A percentile compares a stretch with the other conserved stretches of the same genome.
These are phyloP conservation scores for Nissolia schottii DNA, from an alignment of 306 rosid species.

Conservation along the genomic window DNA sequence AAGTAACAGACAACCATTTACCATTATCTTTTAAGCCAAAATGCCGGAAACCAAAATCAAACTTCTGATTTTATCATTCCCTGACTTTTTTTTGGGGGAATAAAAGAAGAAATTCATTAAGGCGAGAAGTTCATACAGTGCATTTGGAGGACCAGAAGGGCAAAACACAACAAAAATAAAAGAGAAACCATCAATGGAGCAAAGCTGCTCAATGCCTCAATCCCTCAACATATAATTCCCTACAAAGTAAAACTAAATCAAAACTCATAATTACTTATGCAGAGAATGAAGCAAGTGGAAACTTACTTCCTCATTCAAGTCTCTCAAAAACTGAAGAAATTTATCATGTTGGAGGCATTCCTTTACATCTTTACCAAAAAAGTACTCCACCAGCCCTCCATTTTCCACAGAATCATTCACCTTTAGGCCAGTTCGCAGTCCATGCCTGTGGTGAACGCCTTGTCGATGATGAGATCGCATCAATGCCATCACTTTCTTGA, in stretches of 20 bases:
- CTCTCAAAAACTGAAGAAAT: conserved; percentile 62
- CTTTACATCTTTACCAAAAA: conserved; percentile 76
- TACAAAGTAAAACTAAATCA: conserved; percentile 13
- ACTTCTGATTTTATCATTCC: background rate
- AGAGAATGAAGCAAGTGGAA: background rate
- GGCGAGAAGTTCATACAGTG: conserved; percentile 4
- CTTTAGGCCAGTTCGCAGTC: conserved; percentile 59
- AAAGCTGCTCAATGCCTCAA: conserved; percentile 4
- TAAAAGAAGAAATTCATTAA: background rate
- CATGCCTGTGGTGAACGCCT: conserved; percentile 65
- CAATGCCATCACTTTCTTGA: conserved; percentile 90
- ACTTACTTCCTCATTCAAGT: conserved; percentile 66
- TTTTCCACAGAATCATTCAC: conserved; percentile 64
- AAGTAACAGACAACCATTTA: background rate
- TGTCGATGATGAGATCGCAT: conserved; percentile 84
- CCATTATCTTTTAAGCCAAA: background rate
- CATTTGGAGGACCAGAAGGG: conserved; percentile 2
- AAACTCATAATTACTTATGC: background rate
- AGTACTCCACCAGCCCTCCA: conserved; percentile 82
- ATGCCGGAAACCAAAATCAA: background rate
- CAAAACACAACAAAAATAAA: background rate
- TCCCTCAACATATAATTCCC: background rate
- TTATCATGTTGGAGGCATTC: conserved; percentile 56
- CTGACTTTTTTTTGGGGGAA: background rate
- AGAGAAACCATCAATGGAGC: conserved; percentile 8